phyloP scores from a whole-genome alignment of 1,139 yeast genomes.

The Lizanozyma gosingica region DNA sequence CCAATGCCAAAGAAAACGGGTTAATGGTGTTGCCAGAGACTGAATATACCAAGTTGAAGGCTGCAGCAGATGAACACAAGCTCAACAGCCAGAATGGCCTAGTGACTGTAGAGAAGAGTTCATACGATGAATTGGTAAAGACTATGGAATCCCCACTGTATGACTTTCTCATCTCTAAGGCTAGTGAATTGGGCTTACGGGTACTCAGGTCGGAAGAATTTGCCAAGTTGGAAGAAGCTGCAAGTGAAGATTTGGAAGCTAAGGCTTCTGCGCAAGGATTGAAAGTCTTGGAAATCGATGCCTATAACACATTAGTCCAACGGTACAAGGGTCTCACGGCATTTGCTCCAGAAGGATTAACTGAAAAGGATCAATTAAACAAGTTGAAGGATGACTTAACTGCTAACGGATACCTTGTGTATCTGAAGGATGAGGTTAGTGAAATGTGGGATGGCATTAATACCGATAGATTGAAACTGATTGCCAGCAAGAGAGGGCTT shows the following conservation, averaged over 20 bases:
- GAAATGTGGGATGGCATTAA: not conserved
- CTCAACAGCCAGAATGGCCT: constrained; percentile 3
- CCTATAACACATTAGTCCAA: not conserved
- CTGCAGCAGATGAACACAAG: constrained; percentile 7
- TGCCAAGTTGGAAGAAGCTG: constrained; percentile 3
- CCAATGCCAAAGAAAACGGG: constrained; percentile 21
- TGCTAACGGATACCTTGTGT: not conserved
- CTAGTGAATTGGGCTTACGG: not conserved
- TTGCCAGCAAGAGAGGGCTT: not conserved
- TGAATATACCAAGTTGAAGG: constrained; percentile 14
- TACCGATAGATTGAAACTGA: not conserved
- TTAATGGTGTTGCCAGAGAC: constrained; percentile 19
- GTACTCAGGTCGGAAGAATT: not conserved
- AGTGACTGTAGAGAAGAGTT: constrained; percentile 6
- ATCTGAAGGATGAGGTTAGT: not conserved
- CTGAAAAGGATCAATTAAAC: constrained; percentile 10
- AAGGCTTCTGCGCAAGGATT: constrained; percentile 8
- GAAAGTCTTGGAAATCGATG: constrained; percentile 5
- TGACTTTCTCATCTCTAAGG: not conserved
- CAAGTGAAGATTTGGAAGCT: constrained; percentile 15
- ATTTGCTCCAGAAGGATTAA: constrained; percentile 13
- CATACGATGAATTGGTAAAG: constrained; percentile 6
- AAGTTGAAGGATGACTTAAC: not conserved
- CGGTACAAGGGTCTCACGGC: not conserved
- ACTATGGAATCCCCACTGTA: not conserved